A percentile compares a stretch with the other conserved stretches of the same genome.
These are phyloP conservation scores for Trichoderma harzianum DNA, from an alignment of 2,329 filamentous ascomycete genomes.

Conservation along the genomic window DNA sequence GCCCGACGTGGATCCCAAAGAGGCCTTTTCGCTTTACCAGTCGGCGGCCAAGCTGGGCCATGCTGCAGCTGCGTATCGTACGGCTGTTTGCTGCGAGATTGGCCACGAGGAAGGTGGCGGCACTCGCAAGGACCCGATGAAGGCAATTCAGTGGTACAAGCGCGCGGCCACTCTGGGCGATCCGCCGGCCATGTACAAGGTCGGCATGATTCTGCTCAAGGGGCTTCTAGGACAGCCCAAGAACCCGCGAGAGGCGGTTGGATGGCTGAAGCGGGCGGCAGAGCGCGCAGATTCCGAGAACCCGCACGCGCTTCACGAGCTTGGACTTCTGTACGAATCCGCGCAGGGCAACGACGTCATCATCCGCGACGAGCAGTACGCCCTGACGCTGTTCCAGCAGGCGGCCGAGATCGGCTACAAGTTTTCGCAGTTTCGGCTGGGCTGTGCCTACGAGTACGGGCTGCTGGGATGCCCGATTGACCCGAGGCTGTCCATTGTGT, in stretches of 20 bases:
- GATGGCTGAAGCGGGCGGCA: constrained; percentile 89
- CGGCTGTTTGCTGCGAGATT: constrained; percentile 95
- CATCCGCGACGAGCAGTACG: constrained; percentile 76
- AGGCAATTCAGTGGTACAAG: constrained; percentile 98
- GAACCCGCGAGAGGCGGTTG: constrained; percentile 81
- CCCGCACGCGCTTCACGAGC: constrained; percentile 90
- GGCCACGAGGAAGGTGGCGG: constrained; percentile 92
- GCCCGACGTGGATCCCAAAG: constrained; percentile 77
- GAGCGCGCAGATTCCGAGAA: constrained; percentile 86
- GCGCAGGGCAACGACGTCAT: constrained; percentile 67
- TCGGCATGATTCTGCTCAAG: constrained; percentile 94
- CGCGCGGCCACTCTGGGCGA: constrained; percentile 87
- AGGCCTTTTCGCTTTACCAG: constrained; percentile 91
- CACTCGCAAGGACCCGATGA: constrained; percentile 83
- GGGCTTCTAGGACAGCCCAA: constrained; percentile 82
- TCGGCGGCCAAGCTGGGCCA: constrained; percentile 89
- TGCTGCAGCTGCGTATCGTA: constrained; percentile 82
- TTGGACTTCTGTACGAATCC: constrained; percentile 65
- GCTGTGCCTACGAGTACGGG: constrained; percentile 86
- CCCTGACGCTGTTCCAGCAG: constrained; percentile 76
- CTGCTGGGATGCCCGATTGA: constrained; percentile 79
- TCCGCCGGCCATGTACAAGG: constrained; percentile 94
- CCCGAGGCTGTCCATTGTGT: constrained; percentile 79
- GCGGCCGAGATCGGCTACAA: constrained; percentile 90
- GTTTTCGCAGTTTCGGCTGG: constrained; percentile 87